These are phyloP conservation scores for Citrus medica DNA, from an alignment of 345 rosid genomes.

Conservation along the genomic window DNA sequence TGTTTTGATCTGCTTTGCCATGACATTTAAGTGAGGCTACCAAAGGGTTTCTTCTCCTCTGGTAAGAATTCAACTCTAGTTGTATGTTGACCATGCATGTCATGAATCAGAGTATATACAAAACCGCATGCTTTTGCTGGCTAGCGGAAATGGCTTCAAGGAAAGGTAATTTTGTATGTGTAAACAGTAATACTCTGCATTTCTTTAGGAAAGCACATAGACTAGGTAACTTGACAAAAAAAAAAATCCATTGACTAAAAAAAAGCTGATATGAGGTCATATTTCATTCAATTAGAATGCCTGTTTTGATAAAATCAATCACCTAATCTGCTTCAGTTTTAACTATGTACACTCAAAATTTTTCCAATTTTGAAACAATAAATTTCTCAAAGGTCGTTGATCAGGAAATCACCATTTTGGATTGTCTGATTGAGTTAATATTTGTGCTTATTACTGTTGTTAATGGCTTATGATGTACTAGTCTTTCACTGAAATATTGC, in stretches of 20 bases:
- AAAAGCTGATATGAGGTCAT: not conserved
- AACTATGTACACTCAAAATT: no score
- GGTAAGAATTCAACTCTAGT: not conserved
- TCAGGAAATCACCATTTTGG: no score
- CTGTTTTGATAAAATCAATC: no score
- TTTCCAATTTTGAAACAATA: no score
- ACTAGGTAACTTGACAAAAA: not conserved
- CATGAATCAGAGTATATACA: not conserved
- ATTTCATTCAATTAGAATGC: no score
- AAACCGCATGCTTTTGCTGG: not conserved
- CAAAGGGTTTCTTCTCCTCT: not conserved
- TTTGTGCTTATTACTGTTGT: no score
- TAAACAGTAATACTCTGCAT: not conserved
- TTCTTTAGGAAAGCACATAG: not conserved
- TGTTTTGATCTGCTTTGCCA: constrained; percentile 6
- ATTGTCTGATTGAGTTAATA: no score
- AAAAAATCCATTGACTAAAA: not conserved
- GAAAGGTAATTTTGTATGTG: constrained; percentile 10
- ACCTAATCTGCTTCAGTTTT: no score
- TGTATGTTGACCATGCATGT: not conserved
- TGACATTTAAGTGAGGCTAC: not conserved
- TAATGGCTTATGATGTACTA: no score
- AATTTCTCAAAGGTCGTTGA: no score
- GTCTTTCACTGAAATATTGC: no score
- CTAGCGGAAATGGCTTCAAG: not conserved